Evolutionary conservation across 2,329 filamentous ascomycete species (phyloP).

Genomic region (Colletotrichum higginsianum): DNA sequence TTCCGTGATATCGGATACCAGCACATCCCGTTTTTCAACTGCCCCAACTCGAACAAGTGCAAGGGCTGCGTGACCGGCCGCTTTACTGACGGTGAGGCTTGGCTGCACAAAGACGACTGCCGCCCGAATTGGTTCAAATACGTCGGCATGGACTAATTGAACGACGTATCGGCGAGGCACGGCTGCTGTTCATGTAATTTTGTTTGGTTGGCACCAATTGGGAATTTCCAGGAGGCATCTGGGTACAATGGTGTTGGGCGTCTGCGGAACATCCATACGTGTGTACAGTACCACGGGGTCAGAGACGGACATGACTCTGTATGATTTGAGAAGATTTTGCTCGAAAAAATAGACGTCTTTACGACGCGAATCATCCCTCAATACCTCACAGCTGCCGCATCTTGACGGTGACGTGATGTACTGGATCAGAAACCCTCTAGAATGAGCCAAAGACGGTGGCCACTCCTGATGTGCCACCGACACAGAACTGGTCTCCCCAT

Average conservation of each 20-base stretch:
- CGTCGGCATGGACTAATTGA: slow-evolving; percentile 79
- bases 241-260: slow-evolving; percentile 41
- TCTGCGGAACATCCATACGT: slow-evolving; percentile 39
- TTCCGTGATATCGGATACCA: slow-evolving; percentile 99
- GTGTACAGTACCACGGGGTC: slow-evolving; percentile 40
- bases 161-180: neutral
- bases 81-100: slow-evolving; percentile 90
- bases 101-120: slow-evolving; percentile 92
- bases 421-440: neutral
- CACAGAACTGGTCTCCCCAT: slow-evolving; percentile 76
- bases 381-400: neutral
- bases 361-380: slow-evolving; percentile 5
- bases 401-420: neutral
- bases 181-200: slow-evolving; percentile 34
- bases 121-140: slow-evolving; percentile 98
- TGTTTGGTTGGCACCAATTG: slow-evolving; percentile 37
- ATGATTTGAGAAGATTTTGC: slow-evolving; percentile 39
- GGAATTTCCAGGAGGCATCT: slow-evolving; percentile 37
- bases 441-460: slow-evolving; percentile 73
- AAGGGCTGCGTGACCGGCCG: slow-evolving; percentile 87
- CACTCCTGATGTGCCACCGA: slow-evolving; percentile 74
- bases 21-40: slow-evolving; percentile 99
- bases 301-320: slow-evolving; percentile 41
- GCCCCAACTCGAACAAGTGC: slow-evolving; percentile 96
- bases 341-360: slow-evolving; percentile 15